Conservation (phyloP, 2,329 filamentous ascomycete species). For the Ceratocystis smalleyi region DNA sequence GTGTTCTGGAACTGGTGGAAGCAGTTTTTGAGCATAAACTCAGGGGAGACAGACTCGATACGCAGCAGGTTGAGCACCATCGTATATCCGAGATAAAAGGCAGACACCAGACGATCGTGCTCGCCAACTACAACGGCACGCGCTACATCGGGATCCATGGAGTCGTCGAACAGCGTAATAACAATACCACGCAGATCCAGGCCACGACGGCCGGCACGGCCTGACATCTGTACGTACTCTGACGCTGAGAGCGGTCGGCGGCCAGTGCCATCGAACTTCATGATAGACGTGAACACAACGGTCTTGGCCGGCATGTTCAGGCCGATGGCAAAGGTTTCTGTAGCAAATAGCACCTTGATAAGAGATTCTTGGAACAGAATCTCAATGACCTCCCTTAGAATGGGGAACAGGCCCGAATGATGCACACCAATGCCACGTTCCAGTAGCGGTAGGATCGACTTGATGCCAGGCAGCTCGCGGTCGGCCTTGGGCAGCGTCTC, state of each 20-base stretch:
- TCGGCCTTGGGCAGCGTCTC: constrained; percentile 87
- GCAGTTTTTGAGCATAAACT: constrained; percentile 96
- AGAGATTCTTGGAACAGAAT: constrained; percentile 96
- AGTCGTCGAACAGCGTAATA: constrained; percentile 98
- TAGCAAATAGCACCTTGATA: constrained; percentile 95
- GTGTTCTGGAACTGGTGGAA: constrained; percentile 98
- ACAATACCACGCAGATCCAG: constrained; percentile 96
- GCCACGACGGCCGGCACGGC: constrained; percentile 87
- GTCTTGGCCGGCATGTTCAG: constrained; percentile 99
- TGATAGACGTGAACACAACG: constrained; percentile 93
- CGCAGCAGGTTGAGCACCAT: constrained; percentile 95
- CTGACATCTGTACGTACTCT: constrained; percentile 98
- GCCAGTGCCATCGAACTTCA: constrained; percentile 78
- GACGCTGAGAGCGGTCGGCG: constrained; percentile 78
- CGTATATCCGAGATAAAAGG: constrained; percentile 96
- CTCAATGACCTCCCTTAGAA: constrained; percentile 96
- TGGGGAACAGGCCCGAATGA: constrained; percentile 87
- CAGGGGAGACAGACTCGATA: constrained; percentile 97
- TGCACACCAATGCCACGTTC: constrained; percentile 91
- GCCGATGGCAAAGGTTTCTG: constrained; percentile 96
- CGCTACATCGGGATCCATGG: constrained; percentile 86
- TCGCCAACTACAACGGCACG: constrained; percentile 92
- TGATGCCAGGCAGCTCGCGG: constrained; percentile 73
- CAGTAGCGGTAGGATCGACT: constrained; percentile 74
- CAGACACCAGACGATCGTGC: constrained; percentile 93